A percentile compares a stretch with the other conserved stretches of the same genome.
phyloP scores from a whole-genome alignment of 1,139 yeast species.

The Saccharomyces hybrid region DNA sequence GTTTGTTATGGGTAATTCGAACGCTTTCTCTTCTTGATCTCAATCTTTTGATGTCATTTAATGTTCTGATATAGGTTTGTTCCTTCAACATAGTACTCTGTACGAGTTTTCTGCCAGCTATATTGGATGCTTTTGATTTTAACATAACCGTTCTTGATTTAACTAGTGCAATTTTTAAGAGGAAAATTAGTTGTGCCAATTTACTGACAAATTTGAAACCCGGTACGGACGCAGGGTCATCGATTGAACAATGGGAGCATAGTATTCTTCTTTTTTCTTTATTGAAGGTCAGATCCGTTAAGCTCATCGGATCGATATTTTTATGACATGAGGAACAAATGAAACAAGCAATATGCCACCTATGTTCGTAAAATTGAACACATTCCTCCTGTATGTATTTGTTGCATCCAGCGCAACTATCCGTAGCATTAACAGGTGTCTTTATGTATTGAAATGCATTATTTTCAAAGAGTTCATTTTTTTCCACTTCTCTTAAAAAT shows the following conservation, averaged over 20 bases:
- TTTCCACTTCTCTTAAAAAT: slow-evolving; percentile 48
- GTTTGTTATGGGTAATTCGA: slow-evolving; percentile 50
- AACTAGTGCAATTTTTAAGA: slow-evolving; percentile 76
- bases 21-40: slow-evolving; percentile 70
- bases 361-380: slow-evolving; percentile 47
- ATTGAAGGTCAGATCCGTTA: slow-evolving; percentile 42
- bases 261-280: slow-evolving; percentile 36
- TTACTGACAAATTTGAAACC: slow-evolving; percentile 63
- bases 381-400: slow-evolving; percentile 81
- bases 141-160: slow-evolving; percentile 68
- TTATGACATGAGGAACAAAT: slow-evolving; percentile 50
- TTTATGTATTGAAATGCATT: slow-evolving; percentile 41
- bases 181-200: slow-evolving; percentile 63
- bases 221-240: slow-evolving; percentile 40
- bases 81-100: slow-evolving; percentile 30
- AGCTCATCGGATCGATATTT: slow-evolving; percentile 33
- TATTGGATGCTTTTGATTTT: slow-evolving; percentile 29
- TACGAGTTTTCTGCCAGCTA: slow-evolving; percentile 12
- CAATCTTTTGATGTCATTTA: slow-evolving; percentile 70
- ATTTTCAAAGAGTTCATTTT: slow-evolving; percentile 39
- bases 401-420: slow-evolving; percentile 63
- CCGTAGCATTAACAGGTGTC: slow-evolving; percentile 64
- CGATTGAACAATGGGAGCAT: slow-evolving; percentile 53
- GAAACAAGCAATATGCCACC: slow-evolving; percentile 83
- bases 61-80: slow-evolving; percentile 55